These are phyloP conservation scores for Didymella lethalis DNA, from an alignment of 2,329 filamentous ascomycete genomes.

Conservation along the genomic window DNA sequence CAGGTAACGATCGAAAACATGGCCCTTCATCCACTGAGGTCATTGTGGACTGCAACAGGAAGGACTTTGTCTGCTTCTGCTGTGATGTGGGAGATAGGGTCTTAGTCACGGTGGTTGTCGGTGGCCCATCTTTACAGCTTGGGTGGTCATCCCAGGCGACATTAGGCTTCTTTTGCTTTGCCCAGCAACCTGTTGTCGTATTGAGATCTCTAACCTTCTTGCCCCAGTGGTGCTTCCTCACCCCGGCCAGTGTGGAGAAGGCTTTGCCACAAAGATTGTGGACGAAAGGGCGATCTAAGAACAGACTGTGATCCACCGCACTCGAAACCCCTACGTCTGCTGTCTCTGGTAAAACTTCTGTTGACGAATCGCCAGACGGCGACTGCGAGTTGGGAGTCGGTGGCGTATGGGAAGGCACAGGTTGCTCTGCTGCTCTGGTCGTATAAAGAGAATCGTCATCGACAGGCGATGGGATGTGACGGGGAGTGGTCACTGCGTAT, in stretches of 20 bases:
- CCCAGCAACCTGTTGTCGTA: slow-evolving; percentile 46
- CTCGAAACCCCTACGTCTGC: background rate
- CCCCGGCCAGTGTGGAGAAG: slow-evolving; percentile 34
- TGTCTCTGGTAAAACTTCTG: background rate
- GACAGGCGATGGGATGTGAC: background rate
- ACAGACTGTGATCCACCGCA: background rate
- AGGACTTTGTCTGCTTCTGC: background rate
- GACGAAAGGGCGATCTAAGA: slow-evolving; percentile 26
- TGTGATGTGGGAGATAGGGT: background rate
- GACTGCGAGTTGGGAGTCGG: background rate
- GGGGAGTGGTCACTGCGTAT: background rate
- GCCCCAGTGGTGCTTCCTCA: slow-evolving; percentile 49
- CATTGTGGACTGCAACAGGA: background rate
- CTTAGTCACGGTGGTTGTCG: background rate
- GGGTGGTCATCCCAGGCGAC: slow-evolving; percentile 43
- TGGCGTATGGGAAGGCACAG: background rate
- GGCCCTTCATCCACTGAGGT: background rate
- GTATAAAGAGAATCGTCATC: background rate
- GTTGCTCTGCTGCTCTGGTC: background rate
- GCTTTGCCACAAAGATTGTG: slow-evolving; percentile 43
- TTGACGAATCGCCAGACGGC: background rate
- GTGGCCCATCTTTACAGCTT: slow-evolving; percentile 31
- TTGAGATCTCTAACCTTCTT: slow-evolving; percentile 30
- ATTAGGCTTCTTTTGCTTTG: slow-evolving; percentile 40
- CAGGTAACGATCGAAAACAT: slow-evolving; percentile 15